Conservation (phyloP, 345 rosid genomes). For the Sisymbrium altissimum region DNA sequence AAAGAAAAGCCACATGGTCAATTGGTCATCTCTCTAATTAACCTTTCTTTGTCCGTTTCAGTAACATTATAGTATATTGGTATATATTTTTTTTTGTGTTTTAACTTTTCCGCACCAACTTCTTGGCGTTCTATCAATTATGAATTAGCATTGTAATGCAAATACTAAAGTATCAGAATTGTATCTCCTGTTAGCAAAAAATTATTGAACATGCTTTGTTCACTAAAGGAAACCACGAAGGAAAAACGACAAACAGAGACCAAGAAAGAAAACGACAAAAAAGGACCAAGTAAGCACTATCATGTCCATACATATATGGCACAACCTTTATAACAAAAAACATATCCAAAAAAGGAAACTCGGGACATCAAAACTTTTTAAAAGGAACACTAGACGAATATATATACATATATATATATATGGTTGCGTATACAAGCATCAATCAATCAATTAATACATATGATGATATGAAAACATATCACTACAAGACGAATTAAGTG, state of each 20-base stretch:
- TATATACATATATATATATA: not conserved
- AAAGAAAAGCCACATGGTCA: conserved; percentile 20
- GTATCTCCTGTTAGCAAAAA: not conserved
- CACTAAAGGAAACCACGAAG: not conserved
- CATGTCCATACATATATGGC: conserved; percentile 31
- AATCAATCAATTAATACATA: conserved; percentile 16
- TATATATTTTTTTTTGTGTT: not conserved
- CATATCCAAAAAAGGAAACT: conserved; percentile 31
- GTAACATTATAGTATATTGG: not conserved
- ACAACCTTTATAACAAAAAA: conserved; percentile 24
- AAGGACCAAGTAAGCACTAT: not conserved
- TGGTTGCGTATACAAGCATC: conserved; percentile 3
- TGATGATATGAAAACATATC: not conserved
- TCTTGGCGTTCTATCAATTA: too few relatives aligned
- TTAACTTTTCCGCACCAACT: not conserved
- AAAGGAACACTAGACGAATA: conserved; percentile 18
- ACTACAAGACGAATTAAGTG: conserved; percentile 14
- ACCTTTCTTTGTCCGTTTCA: conserved; percentile 16
- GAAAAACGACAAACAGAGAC: conserved; percentile 1
- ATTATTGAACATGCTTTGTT: not conserved
- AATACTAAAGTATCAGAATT: too few relatives aligned
- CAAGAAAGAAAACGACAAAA: conserved; percentile 5
- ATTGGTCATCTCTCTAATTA: not conserved
- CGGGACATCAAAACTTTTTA: conserved; percentile 21
- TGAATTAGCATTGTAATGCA: too few relatives aligned